Evolutionary conservation across 176 grass and related monocot genomes (phyloP), one percentile per base, ranked within the genome.

Genomic region (Tillandsia leiboldiana): DNA sequence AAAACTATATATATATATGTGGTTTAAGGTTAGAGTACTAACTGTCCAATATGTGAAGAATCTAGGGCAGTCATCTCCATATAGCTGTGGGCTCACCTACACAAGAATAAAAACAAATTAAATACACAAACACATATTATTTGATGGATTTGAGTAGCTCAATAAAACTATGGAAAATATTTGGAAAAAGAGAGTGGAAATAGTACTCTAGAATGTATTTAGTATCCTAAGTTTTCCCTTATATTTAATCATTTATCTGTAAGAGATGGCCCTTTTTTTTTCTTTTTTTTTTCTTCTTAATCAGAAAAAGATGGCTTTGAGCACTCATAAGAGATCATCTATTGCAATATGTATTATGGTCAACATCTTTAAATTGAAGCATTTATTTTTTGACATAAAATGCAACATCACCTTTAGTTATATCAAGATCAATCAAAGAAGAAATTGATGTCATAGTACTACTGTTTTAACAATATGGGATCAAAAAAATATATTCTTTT

Each of bases 1-100:
- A 18, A 9, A 61, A 10, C n/a, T 9, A 9, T 61, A 9, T 9
- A 17, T 59, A 17, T 18, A 17, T 59, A 17, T 18, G n/a, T 8
- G 9, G 15, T 14, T 59, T 59, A 56, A 56, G 33, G 33, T 59
- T 59, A 13, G n/a, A 53, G 1, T 53, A 80, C 91, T 81, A 80
- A 91, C 87, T 26, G 91, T 96, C 91, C 87, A 96, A 15, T 96
- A 96, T 12, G 85, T 96, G 83, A 96, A 96, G 80, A 96, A 91
- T 67, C 91, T 91, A 24, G 91, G 85, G 51, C 72, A 80, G 8
- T 70, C 86, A 22, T 96, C 91, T 28, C 91, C 91, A 51, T 91
- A 91, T 10, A 96, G 74, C 80, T 91, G 85, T 1, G 83, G 91
- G 68, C 87, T 96, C 53, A 96, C 80, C 91, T 91, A 73, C 61